Evolutionary conservation across 1,284 basidiomycete species (phyloP), one percentile per base, ranked within the genome.

Genomic region (Trichosporon faecale): DNA sequence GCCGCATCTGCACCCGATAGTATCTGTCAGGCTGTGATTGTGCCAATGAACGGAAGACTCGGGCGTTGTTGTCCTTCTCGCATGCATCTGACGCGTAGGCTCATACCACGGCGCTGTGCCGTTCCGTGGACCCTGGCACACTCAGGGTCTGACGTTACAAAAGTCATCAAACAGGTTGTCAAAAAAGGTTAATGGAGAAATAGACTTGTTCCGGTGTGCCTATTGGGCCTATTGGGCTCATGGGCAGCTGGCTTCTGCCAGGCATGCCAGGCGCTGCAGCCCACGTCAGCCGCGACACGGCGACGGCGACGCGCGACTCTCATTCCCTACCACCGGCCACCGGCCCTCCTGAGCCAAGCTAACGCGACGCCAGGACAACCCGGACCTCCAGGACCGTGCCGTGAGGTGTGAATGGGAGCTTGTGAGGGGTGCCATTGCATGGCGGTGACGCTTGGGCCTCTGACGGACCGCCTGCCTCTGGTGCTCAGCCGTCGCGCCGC

Each of bases 61-160:
- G 18, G 40, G 40, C 12, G 18, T 44, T 18, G 40, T n/a, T 8
- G 3, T n/a, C n/a, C 11, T 4, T 6, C 40, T 1, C 5, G n/a
- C 6, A 6, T 44, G 40, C 40, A 8, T 44, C 40, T 16, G 40
- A 44, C 40, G 40, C 40, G 40, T n/a, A 44, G 16, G 40, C 40
- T 44, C 18, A 44, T 1, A n/a, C 18, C 40, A 44, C 5, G 33
- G 33, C 33, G 33, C 33, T 33, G 33, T 33, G 49, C 2, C 49
- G 49, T 52, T 4, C 49, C 49, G 49, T 46, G n/a, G 49, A 52
- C 49, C 49, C 49, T 52, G 3, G 49, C 49, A 52, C 21, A 52
- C 23, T 52, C 49, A 52, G 49, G 49, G 49, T 52, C 49, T 52
- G 49, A 52, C 49, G 49, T 52, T 52, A 52, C 49, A 52, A 21